Percentiles rank a stretch among this genome's conserved stretches.
These are phyloP conservation scores for Prunus mira DNA, from an alignment of 306 rosid species.

Conservation along the genomic window DNA sequence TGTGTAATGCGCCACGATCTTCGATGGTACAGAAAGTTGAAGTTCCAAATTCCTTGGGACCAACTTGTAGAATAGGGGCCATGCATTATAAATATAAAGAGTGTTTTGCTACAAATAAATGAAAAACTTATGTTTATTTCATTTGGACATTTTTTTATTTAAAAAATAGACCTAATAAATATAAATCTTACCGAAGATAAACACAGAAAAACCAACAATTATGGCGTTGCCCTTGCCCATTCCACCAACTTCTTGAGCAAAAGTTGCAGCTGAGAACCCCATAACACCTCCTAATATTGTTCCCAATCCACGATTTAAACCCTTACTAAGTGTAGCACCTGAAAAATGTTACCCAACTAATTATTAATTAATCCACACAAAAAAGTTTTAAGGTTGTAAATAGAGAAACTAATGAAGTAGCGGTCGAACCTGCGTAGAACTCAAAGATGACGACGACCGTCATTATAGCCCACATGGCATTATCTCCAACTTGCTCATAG, in stretches of 20 bases:
- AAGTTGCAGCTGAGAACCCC: constrained; percentile 61
- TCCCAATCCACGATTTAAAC: constrained; percentile 79
- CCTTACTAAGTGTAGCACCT: constrained; percentile 94
- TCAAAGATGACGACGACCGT: constrained; percentile 86
- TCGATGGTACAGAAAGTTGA: background rate
- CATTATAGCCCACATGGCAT: constrained; percentile 98
- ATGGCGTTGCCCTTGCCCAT: constrained; percentile 52
- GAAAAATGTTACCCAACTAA: background rate
- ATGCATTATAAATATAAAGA: background rate
- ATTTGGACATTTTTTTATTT: too few species aligned
- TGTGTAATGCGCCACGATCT: background rate
- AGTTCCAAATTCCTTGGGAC: constrained; percentile 11
- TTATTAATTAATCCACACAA: background rate
- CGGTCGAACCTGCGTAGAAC: constrained; percentile 63
- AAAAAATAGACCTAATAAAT: background rate
- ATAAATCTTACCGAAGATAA: constrained; percentile 49
- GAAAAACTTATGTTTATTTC: background rate
- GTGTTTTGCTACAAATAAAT: background rate
- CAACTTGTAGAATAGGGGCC: background rate
- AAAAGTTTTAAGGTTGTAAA: background rate
- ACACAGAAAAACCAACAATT: constrained; percentile 44
- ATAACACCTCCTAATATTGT: constrained; percentile 74
- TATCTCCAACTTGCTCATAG: constrained; percentile 65
- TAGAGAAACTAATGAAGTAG: too few species aligned
- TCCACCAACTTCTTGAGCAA: constrained; percentile 61